These are phyloP conservation scores for Colletotrichum kahawae DNA, from an alignment of 2,329 filamentous ascomycete species.

Conservation along the genomic window DNA sequence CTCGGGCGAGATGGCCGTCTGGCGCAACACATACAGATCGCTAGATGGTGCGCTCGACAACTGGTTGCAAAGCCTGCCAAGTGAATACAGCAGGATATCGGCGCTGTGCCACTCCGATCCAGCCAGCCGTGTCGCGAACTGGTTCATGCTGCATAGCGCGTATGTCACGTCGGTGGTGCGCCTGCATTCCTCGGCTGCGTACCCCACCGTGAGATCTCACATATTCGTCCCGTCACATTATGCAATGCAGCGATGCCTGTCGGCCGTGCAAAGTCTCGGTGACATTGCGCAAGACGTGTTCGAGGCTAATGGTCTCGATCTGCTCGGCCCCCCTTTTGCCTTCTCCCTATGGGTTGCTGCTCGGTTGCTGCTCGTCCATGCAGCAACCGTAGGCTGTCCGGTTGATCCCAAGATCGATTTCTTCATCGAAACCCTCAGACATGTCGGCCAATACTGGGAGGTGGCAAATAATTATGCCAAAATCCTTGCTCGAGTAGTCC, in stretches of 20 bases:
- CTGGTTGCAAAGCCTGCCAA: constrained; percentile 47
- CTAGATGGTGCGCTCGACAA: constrained; percentile 43
- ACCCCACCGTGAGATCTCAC: constrained; percentile 43
- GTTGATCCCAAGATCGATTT: constrained; percentile 47
- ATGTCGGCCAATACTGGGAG: constrained; percentile 49
- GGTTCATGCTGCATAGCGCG: constrained; percentile 51
- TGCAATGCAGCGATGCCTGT: constrained; percentile 49
- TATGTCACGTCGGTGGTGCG: constrained; percentile 49
- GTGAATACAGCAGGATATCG: constrained; percentile 50
- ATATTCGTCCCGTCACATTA: constrained; percentile 49
- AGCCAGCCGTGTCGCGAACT: constrained; percentile 49
- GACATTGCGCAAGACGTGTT: constrained; percentile 49
- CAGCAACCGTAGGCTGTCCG: constrained; percentile 39
- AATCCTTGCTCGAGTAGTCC: constrained; percentile 43
- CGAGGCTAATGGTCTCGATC: constrained; percentile 46
- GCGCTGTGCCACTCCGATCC: constrained; percentile 50
- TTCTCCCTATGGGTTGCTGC: constrained; percentile 51
- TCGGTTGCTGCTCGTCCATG: constrained; percentile 44
- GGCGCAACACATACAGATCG: constrained; percentile 45
- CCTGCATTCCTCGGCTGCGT: constrained; percentile 48
- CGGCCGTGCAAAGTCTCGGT: constrained; percentile 47
- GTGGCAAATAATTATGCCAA: constrained; percentile 47
- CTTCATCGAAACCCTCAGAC: constrained; percentile 45
- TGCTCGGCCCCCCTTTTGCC: constrained; percentile 47
- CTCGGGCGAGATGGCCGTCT: constrained; percentile 40